Evolutionary conservation across 2,329 filamentous ascomycete species (phyloP).

Genomic region (Epichloe gansuensis): DNA sequence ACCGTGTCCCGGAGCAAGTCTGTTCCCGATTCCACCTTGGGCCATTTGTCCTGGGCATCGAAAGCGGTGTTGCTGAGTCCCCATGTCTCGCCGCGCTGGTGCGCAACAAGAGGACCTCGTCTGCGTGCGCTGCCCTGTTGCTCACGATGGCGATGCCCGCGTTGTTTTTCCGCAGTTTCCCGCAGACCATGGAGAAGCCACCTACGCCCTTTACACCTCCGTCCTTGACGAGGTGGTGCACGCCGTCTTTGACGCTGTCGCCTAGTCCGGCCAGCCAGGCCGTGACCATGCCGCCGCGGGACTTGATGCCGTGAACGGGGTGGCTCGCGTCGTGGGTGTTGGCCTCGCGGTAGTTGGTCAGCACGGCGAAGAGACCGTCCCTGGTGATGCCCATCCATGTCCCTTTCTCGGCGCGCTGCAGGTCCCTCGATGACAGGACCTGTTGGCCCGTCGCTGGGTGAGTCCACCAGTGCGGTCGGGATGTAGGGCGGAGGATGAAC

Average conservation of each 20-base stretch:
- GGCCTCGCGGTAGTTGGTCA: slow-evolving; percentile 55
- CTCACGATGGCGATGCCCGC: slow-evolving; percentile 49
- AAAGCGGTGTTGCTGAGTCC: slow-evolving; percentile 53
- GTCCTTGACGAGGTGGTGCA: slow-evolving; percentile 38
- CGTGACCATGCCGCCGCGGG: slow-evolving; percentile 52
- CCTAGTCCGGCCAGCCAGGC: slow-evolving; percentile 44
- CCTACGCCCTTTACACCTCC: slow-evolving; percentile 47
- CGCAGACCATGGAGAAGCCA: slow-evolving; percentile 55
- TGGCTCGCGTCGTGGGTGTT: slow-evolving; percentile 35
- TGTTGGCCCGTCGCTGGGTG: slow-evolving; percentile 28
- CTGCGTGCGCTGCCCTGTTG: slow-evolving; percentile 41
- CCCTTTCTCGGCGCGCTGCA: slow-evolving; percentile 48
- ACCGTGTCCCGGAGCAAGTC: slow-evolving; percentile 32
- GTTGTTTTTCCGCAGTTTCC: slow-evolving; percentile 38
- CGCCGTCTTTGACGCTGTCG: slow-evolving; percentile 35
- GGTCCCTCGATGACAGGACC: slow-evolving; percentile 48
- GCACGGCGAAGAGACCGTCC: slow-evolving; percentile 46
- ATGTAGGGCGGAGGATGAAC: slow-evolving; percentile 53
- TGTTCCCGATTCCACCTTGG: slow-evolving; percentile 45
- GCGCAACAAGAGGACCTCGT: slow-evolving; percentile 45
- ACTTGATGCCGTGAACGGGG: slow-evolving; percentile 41
- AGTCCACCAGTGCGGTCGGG: slow-evolving; percentile 52
- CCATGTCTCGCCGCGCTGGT: slow-evolving; percentile 38
- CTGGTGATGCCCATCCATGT: slow-evolving; percentile 55
- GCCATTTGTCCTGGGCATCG: slow-evolving; percentile 42